These are phyloP conservation scores for Apiotrichum gracile DNA, from an alignment of 1,284 basidiomycete species.

Conservation along the genomic window DNA sequence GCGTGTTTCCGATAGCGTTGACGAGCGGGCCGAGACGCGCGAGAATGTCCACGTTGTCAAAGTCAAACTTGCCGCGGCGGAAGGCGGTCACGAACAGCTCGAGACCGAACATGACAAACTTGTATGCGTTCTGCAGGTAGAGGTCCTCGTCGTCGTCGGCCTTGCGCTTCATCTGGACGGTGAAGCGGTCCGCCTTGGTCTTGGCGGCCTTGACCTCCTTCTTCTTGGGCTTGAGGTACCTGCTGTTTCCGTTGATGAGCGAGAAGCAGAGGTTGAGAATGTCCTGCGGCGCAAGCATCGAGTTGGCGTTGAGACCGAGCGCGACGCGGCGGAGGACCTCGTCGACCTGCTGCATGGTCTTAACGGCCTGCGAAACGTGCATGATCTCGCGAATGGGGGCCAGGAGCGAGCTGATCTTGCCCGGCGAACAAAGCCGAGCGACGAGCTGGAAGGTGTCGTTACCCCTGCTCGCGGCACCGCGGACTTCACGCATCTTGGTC, in stretches of 20 bases:
- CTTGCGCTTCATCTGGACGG: constrained; percentile 73
- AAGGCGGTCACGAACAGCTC: constrained; percentile 87
- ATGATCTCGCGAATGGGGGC: constrained; percentile 77
- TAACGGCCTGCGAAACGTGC: constrained; percentile 74
- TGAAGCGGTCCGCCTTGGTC: constrained; percentile 54
- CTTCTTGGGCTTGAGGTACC: constrained; percentile 54
- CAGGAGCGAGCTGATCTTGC: constrained; percentile 69
- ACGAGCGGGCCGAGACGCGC: constrained; percentile 82
- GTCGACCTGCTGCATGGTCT: constrained; percentile 79
- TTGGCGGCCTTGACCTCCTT: constrained; percentile 36
- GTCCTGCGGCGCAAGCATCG: constrained; percentile 63
- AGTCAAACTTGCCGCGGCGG: constrained; percentile 77
- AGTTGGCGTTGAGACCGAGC: constrained; percentile 77
- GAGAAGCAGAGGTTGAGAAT: constrained; percentile 81
- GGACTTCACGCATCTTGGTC: constrained; percentile 88
- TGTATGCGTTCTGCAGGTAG: constrained; percentile 71
- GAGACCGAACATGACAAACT: constrained; percentile 87
- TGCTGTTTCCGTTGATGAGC: constrained; percentile 82
- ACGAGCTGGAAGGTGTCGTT: constrained; percentile 77
- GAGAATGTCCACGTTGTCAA: constrained; percentile 65
- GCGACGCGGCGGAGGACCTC: constrained; percentile 81
- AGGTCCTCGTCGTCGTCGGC: constrained; percentile 58
- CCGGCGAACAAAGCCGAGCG: constrained; percentile 68
- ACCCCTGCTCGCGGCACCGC: constrained; percentile 68
- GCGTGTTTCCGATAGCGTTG: constrained; percentile 79